Evolutionary conservation across 2,329 filamentous ascomycete species (phyloP).

Genomic region (Diaporthe helianthi): DNA sequence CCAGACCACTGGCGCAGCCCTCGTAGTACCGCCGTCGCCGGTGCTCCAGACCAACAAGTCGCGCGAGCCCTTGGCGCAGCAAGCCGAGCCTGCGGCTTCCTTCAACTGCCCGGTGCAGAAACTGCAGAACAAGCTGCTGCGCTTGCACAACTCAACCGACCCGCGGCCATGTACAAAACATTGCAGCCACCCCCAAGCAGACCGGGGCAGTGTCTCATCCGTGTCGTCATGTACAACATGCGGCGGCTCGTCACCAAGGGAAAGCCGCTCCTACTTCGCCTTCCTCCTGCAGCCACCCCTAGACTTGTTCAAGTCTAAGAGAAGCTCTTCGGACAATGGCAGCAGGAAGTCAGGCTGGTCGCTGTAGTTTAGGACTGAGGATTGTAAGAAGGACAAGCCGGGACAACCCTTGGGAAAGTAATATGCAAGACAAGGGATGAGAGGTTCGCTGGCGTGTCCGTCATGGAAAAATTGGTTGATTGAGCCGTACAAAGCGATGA

Average conservation of each 20-base stretch:
- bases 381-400: constrained; percentile 1
- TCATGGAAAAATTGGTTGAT: constrained; percentile 7
- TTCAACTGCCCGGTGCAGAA: constrained; percentile 28
- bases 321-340: constrained; percentile 22
- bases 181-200: not conserved
- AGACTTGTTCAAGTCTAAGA: constrained; percentile 28
- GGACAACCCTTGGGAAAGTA: not conserved
- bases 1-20: not conserved
- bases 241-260: constrained; percentile 3
- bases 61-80: not conserved
- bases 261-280: constrained; percentile 23
- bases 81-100: not conserved
- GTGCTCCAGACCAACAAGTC: not conserved
- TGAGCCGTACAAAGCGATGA: not conserved
- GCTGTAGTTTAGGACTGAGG: constrained; percentile 28
- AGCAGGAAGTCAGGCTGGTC: constrained; percentile 29
- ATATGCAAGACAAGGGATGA: constrained; percentile 10
- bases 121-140: constrained; percentile 22
- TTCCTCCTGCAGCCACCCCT: constrained; percentile 29
- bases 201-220: constrained; percentile 24
- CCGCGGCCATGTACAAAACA: constrained; percentile 24
- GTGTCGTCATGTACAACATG: constrained; percentile 24
- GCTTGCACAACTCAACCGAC: constrained; percentile 29
- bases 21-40: not conserved
- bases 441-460: constrained; percentile 17